These are phyloP conservation scores for Turritis glabra DNA, from an alignment of 345 rosid species.

Conservation along the genomic window DNA sequence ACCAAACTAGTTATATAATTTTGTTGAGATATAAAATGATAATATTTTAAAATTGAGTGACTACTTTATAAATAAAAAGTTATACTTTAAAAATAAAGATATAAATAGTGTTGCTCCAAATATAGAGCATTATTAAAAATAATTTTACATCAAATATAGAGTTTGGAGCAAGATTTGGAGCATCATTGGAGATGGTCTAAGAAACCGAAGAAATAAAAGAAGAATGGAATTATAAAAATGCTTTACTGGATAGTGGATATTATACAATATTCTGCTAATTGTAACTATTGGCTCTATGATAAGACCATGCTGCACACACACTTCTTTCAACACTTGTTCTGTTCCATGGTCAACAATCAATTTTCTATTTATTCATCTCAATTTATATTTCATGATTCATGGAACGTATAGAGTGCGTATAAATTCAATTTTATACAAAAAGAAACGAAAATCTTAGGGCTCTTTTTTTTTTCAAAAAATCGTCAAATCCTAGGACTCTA, in stretches of 20 bases:
- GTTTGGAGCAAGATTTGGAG: no score
- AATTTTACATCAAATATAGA: no score
- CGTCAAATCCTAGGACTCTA: neutral
- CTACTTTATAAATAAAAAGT: no score
- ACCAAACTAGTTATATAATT: no score
- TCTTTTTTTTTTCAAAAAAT: no score
- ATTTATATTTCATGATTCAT: neutral
- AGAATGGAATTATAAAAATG: neutral
- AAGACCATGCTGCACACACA: constrained; percentile 29
- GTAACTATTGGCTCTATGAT: constrained; percentile 28
- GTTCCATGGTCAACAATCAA: constrained; percentile 36
- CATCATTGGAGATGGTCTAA: no score
- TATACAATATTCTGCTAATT: neutral
- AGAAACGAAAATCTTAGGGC: neutral
- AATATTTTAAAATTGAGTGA: no score
- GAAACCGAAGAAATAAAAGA: neutral
- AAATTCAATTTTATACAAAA: neutral
- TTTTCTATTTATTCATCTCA: constrained; percentile 2
- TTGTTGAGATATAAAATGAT: no score
- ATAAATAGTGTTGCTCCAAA: no score
- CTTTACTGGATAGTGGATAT: constrained; percentile 4
- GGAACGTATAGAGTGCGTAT: neutral
- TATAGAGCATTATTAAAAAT: no score
- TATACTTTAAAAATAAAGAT: no score
- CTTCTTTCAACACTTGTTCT: constrained; percentile 31